Conservation (phyloP, 306 rosid species). For the Gastrolobium bilobum region DNA sequence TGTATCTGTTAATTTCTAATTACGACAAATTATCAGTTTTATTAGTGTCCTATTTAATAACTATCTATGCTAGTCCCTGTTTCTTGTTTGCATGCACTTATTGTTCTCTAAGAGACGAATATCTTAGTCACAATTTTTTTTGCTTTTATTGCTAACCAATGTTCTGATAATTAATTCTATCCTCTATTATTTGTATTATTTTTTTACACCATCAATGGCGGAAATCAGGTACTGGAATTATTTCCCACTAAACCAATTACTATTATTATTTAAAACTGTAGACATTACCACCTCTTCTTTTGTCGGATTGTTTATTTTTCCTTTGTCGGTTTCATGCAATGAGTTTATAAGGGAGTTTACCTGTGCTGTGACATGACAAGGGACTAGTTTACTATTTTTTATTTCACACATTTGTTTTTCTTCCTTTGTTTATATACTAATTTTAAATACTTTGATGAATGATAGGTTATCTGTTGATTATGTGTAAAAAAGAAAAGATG, state of each 20-base stretch:
- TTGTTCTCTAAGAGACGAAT: slow-evolving; percentile 15
- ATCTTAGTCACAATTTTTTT: background rate
- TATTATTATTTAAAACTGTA: background rate
- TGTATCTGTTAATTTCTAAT: background rate
- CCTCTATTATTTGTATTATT: background rate
- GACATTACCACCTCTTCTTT: slow-evolving; percentile 4
- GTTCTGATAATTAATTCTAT: background rate
- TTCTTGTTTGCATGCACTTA: slow-evolving; percentile 24
- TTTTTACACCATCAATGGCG: background rate
- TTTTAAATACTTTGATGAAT: background rate
- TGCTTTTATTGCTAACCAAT: background rate
- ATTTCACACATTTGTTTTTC: background rate
- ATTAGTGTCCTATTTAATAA: background rate
- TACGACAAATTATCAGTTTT: background rate
- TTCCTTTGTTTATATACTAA: background rate
- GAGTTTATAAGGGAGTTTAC: background rate
- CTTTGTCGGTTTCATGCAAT: slow-evolving; percentile 18
- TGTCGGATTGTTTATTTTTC: background rate
- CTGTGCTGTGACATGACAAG: background rate
- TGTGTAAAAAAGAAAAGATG: background rate
- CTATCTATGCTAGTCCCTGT: slow-evolving; percentile 12
- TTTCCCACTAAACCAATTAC: background rate
- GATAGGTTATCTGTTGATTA: background rate
- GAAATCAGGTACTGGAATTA: background rate
- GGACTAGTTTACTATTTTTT: background rate